Base-by-base conservation (phyloP, 331 rosid species). In the Ulmus americana region DNA sequence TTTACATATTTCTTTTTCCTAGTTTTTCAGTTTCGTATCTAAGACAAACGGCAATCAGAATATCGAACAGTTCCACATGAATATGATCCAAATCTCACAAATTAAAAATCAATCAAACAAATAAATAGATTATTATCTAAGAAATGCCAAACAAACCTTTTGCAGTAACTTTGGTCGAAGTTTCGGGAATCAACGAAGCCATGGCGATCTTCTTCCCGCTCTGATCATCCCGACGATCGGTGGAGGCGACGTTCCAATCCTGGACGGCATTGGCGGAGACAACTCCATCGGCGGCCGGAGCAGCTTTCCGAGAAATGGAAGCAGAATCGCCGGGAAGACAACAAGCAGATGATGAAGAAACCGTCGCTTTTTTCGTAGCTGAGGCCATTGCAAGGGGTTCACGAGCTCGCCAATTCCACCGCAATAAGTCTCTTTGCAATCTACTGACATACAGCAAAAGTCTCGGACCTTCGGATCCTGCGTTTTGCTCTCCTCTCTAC, bases 301-400 rank as follows among this genome's bases (percentile, higher is more conserved):
- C 64, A 0, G 82, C 81, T 28, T 45, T 12, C 50, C 76, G 76
- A 6, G 79, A 49, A 59, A 75, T 41, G 68, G 79, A 1, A 64
- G 61, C 63, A 12, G 81, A 38, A 18, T 46, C 74, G 59, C 83
- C 38, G 49, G 46, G 16, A 55, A 74, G 44, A 67, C 80, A 77
- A 65, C 76, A 80, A 45, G 85, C 54, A 47, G 70, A 47, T 64
- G 62, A 50, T 43, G 18, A n/a, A 64, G 74, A 50, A 52, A 47
- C 16, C 94, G 96, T 79, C 97, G 88, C 60, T 78, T 89, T 85
- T 89, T 92, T 16, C 95, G 98, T 18, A 89, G 85, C 75, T 87
- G 98, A 40, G 95, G 91, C 97, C 97, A 89, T 94, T 94, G 97
- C 63, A 85, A 73, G 54, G 95, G 95, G 42, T 94, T 85, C 43